Evolutionary conservation across 768 basidiomycete species (phyloP).

Genomic region (Daedalea quercina): DNA sequence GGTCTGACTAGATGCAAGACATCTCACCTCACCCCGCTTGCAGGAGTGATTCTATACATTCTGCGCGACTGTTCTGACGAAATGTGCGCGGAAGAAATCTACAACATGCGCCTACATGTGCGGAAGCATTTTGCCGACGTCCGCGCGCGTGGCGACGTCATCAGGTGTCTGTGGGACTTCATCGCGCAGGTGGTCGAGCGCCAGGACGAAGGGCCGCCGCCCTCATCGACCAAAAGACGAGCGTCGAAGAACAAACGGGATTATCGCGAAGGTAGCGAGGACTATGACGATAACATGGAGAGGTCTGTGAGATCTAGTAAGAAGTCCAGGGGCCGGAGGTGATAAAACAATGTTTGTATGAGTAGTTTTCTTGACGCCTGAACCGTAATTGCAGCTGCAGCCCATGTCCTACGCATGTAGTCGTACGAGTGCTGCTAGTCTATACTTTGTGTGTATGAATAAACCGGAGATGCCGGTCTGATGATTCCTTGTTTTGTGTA

Average conservation of each 20-base stretch:
- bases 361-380: too few relatives aligned
- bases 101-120: constrained; percentile 48
- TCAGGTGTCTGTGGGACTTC: constrained; percentile 51
- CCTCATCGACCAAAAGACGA: background rate
- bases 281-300: constrained; percentile 28
- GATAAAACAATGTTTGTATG: too few relatives aligned
- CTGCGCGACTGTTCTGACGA: constrained; percentile 37
- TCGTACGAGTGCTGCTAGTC: too few relatives aligned
- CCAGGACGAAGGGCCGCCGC: constrained; percentile 10
- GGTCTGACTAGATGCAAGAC: background rate
- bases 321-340: too few relatives aligned
- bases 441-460: too few relatives aligned
- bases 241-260: constrained; percentile 26
- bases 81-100: constrained; percentile 49
- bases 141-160: constrained; percentile 51
- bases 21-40: background rate
- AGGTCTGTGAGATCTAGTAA: background rate
- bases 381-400: too few relatives aligned
- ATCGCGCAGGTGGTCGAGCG: constrained; percentile 34
- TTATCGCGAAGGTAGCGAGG: constrained; percentile 4
- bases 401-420: too few relatives aligned
- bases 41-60: constrained; percentile 63
- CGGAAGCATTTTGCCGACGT: constrained; percentile 56
- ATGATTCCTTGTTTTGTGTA: too few relatives aligned
- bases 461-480: too few relatives aligned